Conservation (phyloP, 148 eudicot genomes). For the Linanthus parryae region DNA sequence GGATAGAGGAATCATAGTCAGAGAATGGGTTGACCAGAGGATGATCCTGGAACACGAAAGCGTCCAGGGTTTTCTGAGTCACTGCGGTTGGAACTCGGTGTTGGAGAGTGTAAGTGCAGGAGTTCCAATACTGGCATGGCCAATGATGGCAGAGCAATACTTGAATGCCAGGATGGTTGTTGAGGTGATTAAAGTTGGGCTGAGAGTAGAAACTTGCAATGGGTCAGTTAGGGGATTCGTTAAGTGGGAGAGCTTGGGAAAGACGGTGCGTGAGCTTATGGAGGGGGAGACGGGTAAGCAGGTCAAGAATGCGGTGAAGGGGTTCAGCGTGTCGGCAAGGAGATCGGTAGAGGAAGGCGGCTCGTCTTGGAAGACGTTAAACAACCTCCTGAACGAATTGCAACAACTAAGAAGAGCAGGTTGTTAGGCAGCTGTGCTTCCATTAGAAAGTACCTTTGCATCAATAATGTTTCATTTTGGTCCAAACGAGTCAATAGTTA, state of each 20-base stretch:
- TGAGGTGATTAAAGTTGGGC: slow-evolving; percentile 32
- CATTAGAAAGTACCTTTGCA: no score
- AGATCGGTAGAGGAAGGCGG: slow-evolving; percentile 24
- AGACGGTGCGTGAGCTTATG: slow-evolving; percentile 28
- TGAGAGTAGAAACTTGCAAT: slow-evolving; percentile 24
- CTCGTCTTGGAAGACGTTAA: slow-evolving; percentile 24
- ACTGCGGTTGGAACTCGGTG: slow-evolving; percentile 45
- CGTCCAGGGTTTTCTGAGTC: slow-evolving; percentile 31
- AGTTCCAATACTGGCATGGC: slow-evolving; percentile 36
- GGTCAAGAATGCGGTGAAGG: slow-evolving; percentile 18
- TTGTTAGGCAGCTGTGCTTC: no score
- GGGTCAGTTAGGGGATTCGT: slow-evolving; percentile 31
- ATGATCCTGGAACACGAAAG: slow-evolving; percentile 20
- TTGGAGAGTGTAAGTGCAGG: slow-evolving; percentile 27
- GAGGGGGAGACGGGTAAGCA: slow-evolving; percentile 22
- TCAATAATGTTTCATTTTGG: no score
- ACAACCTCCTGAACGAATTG: slow-evolving; percentile 16
- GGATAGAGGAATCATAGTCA: slow-evolving; percentile 27
- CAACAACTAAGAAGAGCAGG: no score
- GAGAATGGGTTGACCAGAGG: slow-evolving; percentile 36
- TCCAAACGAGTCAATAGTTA: no score
- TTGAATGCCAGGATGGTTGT: slow-evolving; percentile 32
- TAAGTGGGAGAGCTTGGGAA: slow-evolving; percentile 18
- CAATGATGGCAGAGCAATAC: slow-evolving; percentile 36
- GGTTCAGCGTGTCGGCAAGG: slow-evolving; percentile 15